Conservation (phyloP, 1,284 basidiomycete genomes). For the Coniophora puteana region DNA sequence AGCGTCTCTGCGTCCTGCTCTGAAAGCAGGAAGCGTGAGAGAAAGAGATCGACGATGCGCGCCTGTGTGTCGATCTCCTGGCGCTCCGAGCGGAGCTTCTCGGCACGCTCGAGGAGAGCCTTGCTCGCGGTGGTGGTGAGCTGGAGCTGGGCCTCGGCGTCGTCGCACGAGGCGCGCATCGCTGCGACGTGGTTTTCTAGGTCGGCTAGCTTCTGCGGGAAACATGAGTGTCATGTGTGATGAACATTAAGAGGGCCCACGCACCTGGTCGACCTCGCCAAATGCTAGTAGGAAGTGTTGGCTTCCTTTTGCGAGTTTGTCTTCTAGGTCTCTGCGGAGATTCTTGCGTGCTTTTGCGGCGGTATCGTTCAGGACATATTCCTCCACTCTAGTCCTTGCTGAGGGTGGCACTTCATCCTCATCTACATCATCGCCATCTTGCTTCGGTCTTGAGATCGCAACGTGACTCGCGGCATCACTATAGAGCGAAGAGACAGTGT, state of each 20-base stretch:
- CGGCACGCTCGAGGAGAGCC: conserved; percentile 83
- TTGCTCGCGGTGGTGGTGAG: conserved; percentile 79
- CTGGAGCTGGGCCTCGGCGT: conserved; percentile 76
- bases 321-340: conserved; percentile 82
- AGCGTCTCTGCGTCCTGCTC: conserved; percentile 73
- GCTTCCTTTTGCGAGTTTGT: conserved; percentile 75
- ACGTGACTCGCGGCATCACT: conserved; percentile 13
- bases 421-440: conserved; percentile 32
- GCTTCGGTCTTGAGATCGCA: conserved; percentile 13
- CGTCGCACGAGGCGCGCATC: conserved; percentile 81
- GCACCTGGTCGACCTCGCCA: conserved; percentile 82
- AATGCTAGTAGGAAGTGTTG: conserved; percentile 80
- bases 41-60: conserved; percentile 76
- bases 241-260: conserved; percentile 33
- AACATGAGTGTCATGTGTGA: conserved; percentile 2
- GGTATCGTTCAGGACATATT: conserved; percentile 41
- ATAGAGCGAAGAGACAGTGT: conserved; percentile 81
- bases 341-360: conserved; percentile 72
- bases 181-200: conserved; percentile 72
- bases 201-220: conserved; percentile 69
- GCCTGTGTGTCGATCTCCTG: conserved; percentile 67
- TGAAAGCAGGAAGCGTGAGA: conserved; percentile 81
- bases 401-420: conserved; percentile 16
- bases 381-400: conserved; percentile 7
- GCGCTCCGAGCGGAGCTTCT: conserved; percentile 57